Percentiles rank a stretch among this genome's conserved stretches.
phyloP scores from a whole-genome alignment of 192 early-diverging fungal species.

The Coemansia sp. region DNA sequence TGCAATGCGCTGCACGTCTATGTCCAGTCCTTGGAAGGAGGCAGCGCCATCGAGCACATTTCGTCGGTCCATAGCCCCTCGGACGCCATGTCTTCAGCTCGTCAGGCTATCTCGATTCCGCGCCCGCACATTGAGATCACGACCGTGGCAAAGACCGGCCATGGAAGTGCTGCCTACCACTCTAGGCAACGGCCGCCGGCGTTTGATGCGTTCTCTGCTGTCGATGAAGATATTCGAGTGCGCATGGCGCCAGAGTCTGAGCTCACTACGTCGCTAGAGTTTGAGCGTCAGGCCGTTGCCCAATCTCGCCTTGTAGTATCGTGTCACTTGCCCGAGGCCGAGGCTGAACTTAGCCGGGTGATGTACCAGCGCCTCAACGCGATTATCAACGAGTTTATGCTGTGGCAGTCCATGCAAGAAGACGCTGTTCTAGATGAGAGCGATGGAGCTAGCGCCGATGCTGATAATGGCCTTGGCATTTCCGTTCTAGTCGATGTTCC shows the following conservation, averaged over 20 bases:
- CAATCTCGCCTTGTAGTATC: conserved; percentile 45
- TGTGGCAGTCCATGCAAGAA: conserved; percentile 52
- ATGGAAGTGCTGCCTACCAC: conserved; percentile 1
- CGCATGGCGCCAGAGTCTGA: conserved; percentile 51
- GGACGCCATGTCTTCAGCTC: background rate
- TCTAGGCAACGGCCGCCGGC: conserved; percentile 36
- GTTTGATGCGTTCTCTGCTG: conserved; percentile 48
- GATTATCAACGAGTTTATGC: conserved; percentile 50
- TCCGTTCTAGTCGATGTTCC: conserved; percentile 50
- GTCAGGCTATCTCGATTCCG: conserved; percentile 23
- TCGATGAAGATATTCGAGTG: conserved; percentile 49
- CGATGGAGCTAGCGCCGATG: background rate
- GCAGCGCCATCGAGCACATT: conserved; percentile 31
- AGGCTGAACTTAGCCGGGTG: conserved; percentile 18
- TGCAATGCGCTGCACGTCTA: conserved; percentile 37
- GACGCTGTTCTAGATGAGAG: conserved; percentile 3
- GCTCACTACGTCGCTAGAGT: conserved; percentile 44
- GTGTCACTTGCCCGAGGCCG: conserved; percentile 49
- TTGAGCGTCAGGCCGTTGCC: conserved; percentile 43
- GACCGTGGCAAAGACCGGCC: conserved; percentile 25
- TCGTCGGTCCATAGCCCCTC: conserved; percentile 38
- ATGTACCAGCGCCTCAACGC: conserved; percentile 48
- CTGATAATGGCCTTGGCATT: conserved; percentile 8
- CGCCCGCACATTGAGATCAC: conserved; percentile 53
- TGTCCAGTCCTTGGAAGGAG: conserved; percentile 38